These are phyloP conservation scores for Wickerhamiella allomyrinae DNA, from an alignment of 805 yeast genomes.

Conservation along the genomic window DNA sequence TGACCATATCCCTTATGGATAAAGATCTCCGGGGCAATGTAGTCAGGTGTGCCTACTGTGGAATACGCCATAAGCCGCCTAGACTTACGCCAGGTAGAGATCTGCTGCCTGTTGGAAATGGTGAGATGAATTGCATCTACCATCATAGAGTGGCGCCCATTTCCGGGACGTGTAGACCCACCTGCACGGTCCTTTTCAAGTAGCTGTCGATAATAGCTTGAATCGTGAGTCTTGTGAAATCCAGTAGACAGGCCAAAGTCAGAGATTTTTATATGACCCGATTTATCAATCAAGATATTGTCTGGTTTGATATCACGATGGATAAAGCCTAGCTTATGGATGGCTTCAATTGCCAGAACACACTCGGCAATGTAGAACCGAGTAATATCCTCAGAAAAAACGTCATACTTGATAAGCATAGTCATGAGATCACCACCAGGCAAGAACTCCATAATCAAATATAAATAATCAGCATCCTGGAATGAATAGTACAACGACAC, in stretches of 20 bases:
- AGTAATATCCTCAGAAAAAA: constrained; percentile 77
- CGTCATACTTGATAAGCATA: constrained; percentile 88
- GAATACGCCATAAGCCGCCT: constrained; percentile 89
- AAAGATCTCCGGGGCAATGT: constrained; percentile 90
- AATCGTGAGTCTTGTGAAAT: constrained; percentile 87
- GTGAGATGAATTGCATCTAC: constrained; percentile 93
- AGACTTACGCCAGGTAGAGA: constrained; percentile 91
- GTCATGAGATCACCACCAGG: constrained; percentile 90
- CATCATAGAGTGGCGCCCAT: constrained; percentile 56
- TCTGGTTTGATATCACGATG: constrained; percentile 97
- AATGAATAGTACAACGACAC: constrained; percentile 70
- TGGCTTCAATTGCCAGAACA: constrained; percentile 86
- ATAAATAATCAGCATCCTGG: constrained; percentile 62
- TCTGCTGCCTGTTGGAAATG: constrained; percentile 86
- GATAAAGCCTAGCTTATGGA: constrained; percentile 83
- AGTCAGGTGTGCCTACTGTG: constrained; percentile 93
- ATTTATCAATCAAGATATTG: constrained; percentile 73
- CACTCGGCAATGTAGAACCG: constrained; percentile 93
- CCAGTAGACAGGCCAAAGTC: constrained; percentile 83
- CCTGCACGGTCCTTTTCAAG: constrained; percentile 43
- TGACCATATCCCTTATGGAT: constrained; percentile 90
- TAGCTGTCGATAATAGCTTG: constrained; percentile 69
- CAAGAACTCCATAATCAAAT: constrained; percentile 66
- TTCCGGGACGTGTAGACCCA: constrained; percentile 15
- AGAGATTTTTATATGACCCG: constrained; percentile 52